Evolutionary conservation across 768 basidiomycete genomes (phyloP).

Genomic region (Psilocybe cubensis): DNA sequence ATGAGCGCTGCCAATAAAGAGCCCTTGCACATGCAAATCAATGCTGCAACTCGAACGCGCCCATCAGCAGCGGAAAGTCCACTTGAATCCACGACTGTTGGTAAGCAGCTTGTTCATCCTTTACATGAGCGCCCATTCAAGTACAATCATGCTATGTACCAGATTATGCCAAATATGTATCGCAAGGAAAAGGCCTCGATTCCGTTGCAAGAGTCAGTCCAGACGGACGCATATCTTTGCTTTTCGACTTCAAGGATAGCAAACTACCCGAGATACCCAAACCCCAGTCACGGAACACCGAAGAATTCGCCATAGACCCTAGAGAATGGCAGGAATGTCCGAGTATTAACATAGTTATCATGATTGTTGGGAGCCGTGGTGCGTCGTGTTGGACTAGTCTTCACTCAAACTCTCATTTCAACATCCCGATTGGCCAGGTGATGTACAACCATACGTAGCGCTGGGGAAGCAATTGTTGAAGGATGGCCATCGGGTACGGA

Average conservation of each 20-base stretch:
- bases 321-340: constrained; percentile 40
- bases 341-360: constrained; percentile 59
- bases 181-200: constrained; percentile 43
- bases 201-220: constrained; percentile 43
- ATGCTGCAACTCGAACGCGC: not conserved
- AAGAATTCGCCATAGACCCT: constrained; percentile 53
- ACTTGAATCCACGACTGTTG: not conserved
- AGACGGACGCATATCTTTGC: constrained; percentile 52
- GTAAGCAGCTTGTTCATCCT: not conserved
- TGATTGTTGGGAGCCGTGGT: constrained; percentile 72
- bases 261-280: constrained; percentile 53
- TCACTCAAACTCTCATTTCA: not conserved
- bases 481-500: constrained; percentile 61
- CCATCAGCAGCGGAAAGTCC: not conserved
- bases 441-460: constrained; percentile 70
- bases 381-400: constrained; percentile 14
- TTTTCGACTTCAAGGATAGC: constrained; percentile 51
- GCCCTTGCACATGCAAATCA: not conserved
- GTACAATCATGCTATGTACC: not conserved
- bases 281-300: constrained; percentile 42
- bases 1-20: not conserved
- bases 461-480: constrained; percentile 50
- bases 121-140: not conserved
- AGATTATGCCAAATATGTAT: constrained; percentile 44
- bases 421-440: constrained; percentile 38